These are phyloP conservation scores for Pichia occidentalis DNA, from an alignment of 805 yeast species.

Conservation along the genomic window DNA sequence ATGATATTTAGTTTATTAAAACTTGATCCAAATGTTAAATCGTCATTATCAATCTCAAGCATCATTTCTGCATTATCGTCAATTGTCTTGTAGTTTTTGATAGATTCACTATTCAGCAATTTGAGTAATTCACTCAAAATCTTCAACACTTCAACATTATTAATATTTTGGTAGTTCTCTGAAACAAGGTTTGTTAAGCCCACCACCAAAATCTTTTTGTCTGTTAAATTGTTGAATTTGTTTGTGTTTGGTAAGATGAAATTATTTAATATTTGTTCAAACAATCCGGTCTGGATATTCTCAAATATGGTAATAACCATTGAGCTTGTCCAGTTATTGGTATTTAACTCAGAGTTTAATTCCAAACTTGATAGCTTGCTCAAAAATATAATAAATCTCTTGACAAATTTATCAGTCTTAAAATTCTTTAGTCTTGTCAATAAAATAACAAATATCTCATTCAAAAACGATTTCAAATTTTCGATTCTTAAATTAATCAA, in stretches of 20 bases:
- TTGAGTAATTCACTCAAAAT: constrained; percentile 40
- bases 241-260: constrained; percentile 45
- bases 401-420: constrained; percentile 74
- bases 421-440: constrained; percentile 75
- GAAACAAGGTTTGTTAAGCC: constrained; percentile 42
- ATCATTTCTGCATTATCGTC: constrained; percentile 43
- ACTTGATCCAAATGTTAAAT: constrained; percentile 75
- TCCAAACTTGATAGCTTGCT: constrained; percentile 27
- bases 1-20: constrained; percentile 70
- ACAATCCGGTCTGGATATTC: constrained; percentile 58
- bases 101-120: constrained; percentile 29
- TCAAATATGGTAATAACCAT: constrained; percentile 64
- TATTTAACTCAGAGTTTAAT: constrained; percentile 27
- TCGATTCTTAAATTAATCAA: constrained; percentile 48
- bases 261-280: constrained; percentile 43
- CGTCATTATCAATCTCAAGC: constrained; percentile 50
- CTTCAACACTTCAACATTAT: constrained; percentile 34
- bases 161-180: constrained; percentile 33
- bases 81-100: constrained; percentile 27
- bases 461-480: constrained; percentile 46
- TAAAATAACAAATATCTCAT: constrained; percentile 68
- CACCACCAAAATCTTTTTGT: constrained; percentile 41
- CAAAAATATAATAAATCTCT: constrained; percentile 61
- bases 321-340: constrained; percentile 23
- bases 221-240: constrained; percentile 35